Evolutionary conservation across 352 stramenopile species (phyloP), one percentile per base, ranked within the genome.

Genomic region (Phytophthora cryptogea): DNA sequence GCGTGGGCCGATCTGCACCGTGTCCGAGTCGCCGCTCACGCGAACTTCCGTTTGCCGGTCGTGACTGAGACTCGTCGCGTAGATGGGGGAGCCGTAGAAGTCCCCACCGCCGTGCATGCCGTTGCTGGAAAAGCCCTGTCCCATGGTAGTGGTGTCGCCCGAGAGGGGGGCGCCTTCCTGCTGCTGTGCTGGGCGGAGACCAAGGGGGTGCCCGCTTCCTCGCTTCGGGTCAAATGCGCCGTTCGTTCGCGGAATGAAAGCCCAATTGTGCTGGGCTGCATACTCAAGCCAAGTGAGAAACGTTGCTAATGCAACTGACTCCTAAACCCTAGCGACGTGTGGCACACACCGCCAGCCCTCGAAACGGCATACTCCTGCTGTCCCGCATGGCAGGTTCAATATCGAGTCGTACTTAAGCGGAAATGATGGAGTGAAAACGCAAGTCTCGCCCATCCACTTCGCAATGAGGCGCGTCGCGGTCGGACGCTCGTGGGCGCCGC

Each of bases 1-100:
- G 28, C 86, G 73, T 8, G 84, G 73, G 8, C 86, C 86, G 40
- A 95, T 78, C 63, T 90, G 82, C 41, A 86, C 76, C 17, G 76
- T 92, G 26, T 89, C 71, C 6, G 64, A 68, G 59, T 80, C 72
- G 43, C 74, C 80, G 40, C 72, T 80, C n/a, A 91, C 61, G 28
- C 83, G 76, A 8, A 95, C 83, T 20, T 95, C 83, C 9, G 86
- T 95, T 69, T 92, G 83, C 17, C 86, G 83, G 61, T 95, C 86
- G 63, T 95, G 83, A 52, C 86, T 95, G 40, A 95, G 68, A 39
- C 80, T 91, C 33, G 83, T 92, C 8, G 83, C 85, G 81, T 93
- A 92, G 56, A 90, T 89, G 8, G 83, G 85, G 6, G 82, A 81
- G 13, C 89, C 79, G 62, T 93, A 93, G 47, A 91, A 95, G 60